Base-by-base conservation (phyloP, 2,329 filamentous ascomycete species). In the Raffaelea arxii region DNA sequence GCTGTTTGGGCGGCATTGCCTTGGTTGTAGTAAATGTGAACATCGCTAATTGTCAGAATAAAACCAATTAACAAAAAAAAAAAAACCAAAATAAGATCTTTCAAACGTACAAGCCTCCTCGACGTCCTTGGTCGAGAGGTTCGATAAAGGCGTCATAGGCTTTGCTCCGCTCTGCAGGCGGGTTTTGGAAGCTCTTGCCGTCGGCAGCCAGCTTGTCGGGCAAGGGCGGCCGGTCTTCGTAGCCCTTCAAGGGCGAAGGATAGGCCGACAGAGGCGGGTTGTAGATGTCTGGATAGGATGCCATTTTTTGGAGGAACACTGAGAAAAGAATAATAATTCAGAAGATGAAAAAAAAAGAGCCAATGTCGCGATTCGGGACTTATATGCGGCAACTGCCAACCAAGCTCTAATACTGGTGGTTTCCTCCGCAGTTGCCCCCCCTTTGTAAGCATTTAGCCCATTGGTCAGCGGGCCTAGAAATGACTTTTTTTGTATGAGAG, bases 1-100 rank as follows among this genome's bases (percentile, higher is more conserved):
- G 75, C 68, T 0, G 64, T 62, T 58, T 94, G 84, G 6, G 70
- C 66, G 1, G 72, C 61, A 50, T 82, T 82, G 39, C 68, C 72
- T 58, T 81, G 77, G 52, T 81, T 77, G 63, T 88, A 86, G 65
- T 95, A 95, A 56, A 95, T 81, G 63, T 95, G 89, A 16, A 94
- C 65, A 59, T 95, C 89, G 54, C 76, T 80, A 45, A 3, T 16
- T 6, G 38, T 21, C 12, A 27, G 36, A 12, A 46, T 5, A 32
- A 27, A 14, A 44, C 23, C 24, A 4, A 25, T n/a, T 23, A 19
- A 32, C 22, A 9, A 4, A 18, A 5, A 14, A 23, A 16, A 18
- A 4, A 12, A 14, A 14, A 67, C 22, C 6, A 21, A 25, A 7
- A 35, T 16, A 14, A n/a, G n/a, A n/a, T n/a, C n/a, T n/a, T n/a